phyloP scores from a whole-genome alignment of 257 asterid species.

The Capsicum chinense region DNA sequence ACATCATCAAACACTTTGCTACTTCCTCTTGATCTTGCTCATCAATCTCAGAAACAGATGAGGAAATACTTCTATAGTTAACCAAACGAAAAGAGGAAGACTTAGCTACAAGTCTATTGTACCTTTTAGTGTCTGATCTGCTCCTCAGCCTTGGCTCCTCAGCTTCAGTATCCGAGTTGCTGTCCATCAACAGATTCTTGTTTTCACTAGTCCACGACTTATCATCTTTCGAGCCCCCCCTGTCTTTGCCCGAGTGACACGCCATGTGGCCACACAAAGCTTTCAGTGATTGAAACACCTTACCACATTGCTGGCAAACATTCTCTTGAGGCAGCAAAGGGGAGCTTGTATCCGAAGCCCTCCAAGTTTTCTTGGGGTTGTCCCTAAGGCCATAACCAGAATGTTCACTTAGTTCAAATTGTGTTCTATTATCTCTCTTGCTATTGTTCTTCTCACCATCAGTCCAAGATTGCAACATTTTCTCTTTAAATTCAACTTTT shows the following conservation, averaged over 20 bases:
- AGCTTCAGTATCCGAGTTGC: slow-evolving; percentile 65
- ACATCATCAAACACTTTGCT: slow-evolving; percentile 80
- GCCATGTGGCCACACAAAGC: slow-evolving; percentile 99
- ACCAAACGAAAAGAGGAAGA: slow-evolving; percentile 48
- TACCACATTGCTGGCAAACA: slow-evolving; percentile 92
- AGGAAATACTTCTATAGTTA: slow-evolving; percentile 48
- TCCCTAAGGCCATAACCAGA: slow-evolving; percentile 75
- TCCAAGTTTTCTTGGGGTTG: slow-evolving; percentile 88
- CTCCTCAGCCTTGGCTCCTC: slow-evolving; percentile 55
- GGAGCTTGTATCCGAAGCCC: slow-evolving; percentile 55
- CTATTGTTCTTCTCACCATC: slow-evolving; percentile 29
- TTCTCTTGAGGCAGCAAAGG: slow-evolving; percentile 67
- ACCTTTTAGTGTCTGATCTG: slow-evolving; percentile 55
- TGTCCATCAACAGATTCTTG: slow-evolving; percentile 60
- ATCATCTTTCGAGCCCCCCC: slow-evolving; percentile 59
- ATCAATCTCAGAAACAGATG: slow-evolving; percentile 76
- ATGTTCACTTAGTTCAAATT: slow-evolving; percentile 52
- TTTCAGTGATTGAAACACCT: slow-evolving; percentile 83
- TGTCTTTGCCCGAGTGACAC: slow-evolving; percentile 85
- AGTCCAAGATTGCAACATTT: slow-evolving; percentile 42
- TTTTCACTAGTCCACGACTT: slow-evolving; percentile 79
- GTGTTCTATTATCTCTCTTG: slow-evolving; percentile 35
- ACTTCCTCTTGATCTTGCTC: slow-evolving; percentile 77
- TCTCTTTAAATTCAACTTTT: slow-evolving; percentile 45
- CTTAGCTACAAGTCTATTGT: slow-evolving; percentile 51